Evolutionary conservation across 306 rosid genomes (phyloP), one percentile per base, ranked within the genome.

Genomic region (Echinosophora koreensis): DNA sequence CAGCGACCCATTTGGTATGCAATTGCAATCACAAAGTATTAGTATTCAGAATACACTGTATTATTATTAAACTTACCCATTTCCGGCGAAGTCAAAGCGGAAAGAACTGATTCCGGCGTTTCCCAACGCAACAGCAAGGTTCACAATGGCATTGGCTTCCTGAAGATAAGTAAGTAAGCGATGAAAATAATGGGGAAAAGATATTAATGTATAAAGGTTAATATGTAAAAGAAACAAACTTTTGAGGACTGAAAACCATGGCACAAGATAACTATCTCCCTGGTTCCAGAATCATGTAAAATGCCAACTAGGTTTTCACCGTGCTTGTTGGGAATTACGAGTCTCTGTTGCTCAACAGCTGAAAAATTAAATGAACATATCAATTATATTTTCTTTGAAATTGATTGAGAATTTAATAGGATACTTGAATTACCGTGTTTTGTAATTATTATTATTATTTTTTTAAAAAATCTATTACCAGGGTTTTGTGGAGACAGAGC

Each of bases 51-150:
- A 75, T 38, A n/a, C 14, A 73, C 3, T 8, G 41, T 14, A 59
- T 15, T 39, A 73, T 37, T 10, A 57, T n/a, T 54, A 60, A 75
- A 63, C 77, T 71, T 77, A 89, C 97, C 97, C 97, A 69, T 92
- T 92, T 81, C 97, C 95, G 68, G 97, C 10, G 69, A 87, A 92
- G 85, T 92, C 97, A 58, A 92, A 92, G 80, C 95, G 88, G 76
- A 87, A 90, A 79, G 95, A 83, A 68, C 93, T 87, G 37, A 92
- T 82, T 82, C 88, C 82, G 46, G 85, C 90, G 11, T 77, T 86
- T 83, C 81, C 93, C 80, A 94, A 76, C 8, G 96, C 91, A 66
- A 63, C 81, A 70, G 94, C 92, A 60, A 92, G 85, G 81, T 87
- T 92, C 55, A 72, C 74, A 12, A 89, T 47, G 64, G 35, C 5